Evolutionary conservation across 108 stramenopile genomes (phyloP).

Genomic region (Epithemia pelagica): DNA sequence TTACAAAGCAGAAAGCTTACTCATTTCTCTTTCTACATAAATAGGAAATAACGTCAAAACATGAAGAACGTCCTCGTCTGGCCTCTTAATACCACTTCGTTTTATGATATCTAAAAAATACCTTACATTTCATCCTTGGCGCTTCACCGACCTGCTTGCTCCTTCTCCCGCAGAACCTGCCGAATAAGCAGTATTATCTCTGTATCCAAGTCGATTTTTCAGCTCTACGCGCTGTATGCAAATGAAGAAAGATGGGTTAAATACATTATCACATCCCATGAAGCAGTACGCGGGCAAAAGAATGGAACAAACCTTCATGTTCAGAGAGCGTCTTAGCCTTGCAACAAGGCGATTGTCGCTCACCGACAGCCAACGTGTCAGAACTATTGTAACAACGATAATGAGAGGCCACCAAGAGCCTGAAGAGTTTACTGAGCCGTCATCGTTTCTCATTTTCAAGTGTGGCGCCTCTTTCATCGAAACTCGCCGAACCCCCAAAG

Average conservation of each 20-base stretch:
- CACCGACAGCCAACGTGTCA: not conserved
- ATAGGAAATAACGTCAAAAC: too few species aligned
- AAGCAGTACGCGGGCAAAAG: too few species aligned
- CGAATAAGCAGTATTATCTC: not conserved
- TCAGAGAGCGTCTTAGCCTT: not conserved
- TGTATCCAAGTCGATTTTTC: not conserved
- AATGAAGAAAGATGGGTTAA: too few species aligned
- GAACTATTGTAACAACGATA: not conserved
- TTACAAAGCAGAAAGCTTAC: not conserved
- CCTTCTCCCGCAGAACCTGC: not conserved
- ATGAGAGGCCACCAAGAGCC: not conserved
- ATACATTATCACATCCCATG: too few species aligned
- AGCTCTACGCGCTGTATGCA: not conserved
- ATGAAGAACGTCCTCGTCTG: not conserved
- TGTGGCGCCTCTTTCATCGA: too few species aligned
- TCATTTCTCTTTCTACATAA: not conserved
- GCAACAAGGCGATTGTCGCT: not conserved
- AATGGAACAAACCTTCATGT: not conserved
- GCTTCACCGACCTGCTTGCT: slow-evolving; percentile 1
- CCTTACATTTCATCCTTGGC: not conserved
- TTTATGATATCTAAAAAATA: not conserved
- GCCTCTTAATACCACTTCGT: not conserved
- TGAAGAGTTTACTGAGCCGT: too few species aligned
- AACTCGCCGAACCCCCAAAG: too few species aligned
- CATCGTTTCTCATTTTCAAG: too few species aligned